A percentile compares a stretch with the other conserved stretches of the same genome.
Conservation (phyloP, 2,329 filamentous ascomycete species). For the Alternaria brassicicola region DNA sequence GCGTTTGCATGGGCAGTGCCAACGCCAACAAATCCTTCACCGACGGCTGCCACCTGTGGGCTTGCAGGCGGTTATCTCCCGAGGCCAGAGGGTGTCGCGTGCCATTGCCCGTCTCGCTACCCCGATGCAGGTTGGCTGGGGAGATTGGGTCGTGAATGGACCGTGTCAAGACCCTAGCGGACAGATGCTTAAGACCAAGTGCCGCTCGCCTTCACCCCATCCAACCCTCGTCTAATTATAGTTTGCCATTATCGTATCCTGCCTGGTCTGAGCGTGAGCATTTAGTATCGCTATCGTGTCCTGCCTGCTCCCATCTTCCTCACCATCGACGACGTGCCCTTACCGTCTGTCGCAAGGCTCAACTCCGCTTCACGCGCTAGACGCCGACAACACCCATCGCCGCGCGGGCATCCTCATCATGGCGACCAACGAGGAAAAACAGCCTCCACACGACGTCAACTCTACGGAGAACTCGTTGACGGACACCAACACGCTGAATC, state of each 20-base stretch:
- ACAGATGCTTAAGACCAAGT: conserved; percentile 35
- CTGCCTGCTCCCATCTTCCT: conserved; percentile 1
- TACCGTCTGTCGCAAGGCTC: not conserved
- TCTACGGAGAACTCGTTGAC: conserved; percentile 39
- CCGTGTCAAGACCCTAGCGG: conserved; percentile 28
- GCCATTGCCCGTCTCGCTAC: conserved; percentile 26
- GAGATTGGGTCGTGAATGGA: conserved; percentile 23
- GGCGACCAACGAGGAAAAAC: conserved; percentile 36
- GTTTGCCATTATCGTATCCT: conserved; percentile 3
- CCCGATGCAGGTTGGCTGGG: conserved; percentile 22
- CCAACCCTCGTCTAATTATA: conserved; percentile 24
- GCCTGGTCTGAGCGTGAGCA: conserved; percentile 20
- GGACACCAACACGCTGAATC: conserved; percentile 41
- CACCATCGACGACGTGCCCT: not conserved
- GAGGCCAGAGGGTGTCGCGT: conserved; percentile 37
- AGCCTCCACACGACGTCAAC: conserved; percentile 31
- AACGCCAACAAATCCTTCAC: not conserved
- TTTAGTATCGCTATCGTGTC: conserved; percentile 16
- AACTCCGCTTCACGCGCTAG: not conserved
- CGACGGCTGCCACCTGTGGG: conserved; percentile 4
- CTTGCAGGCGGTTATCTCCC: not conserved
- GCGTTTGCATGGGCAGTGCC: not conserved
- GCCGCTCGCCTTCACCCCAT: conserved; percentile 29
- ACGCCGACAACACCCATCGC: not conserved
- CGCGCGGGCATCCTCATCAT: conserved; percentile 25